Conservation (phyloP, 1,139 yeast genomes). For the Martiniozyma asiatica region DNA sequence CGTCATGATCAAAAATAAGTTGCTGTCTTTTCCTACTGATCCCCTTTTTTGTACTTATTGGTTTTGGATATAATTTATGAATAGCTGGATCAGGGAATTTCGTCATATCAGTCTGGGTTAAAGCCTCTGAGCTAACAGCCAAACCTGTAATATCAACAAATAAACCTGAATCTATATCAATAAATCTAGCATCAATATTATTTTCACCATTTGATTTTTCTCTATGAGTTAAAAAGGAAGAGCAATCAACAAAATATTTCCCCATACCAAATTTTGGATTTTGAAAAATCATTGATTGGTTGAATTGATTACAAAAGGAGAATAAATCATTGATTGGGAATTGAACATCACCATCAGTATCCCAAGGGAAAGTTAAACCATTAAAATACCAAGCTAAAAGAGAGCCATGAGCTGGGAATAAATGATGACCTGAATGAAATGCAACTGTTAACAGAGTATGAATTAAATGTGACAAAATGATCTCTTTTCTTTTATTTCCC, state of each 20-base stretch:
- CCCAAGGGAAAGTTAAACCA: constrained; percentile 44
- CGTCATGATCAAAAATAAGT: constrained; percentile 4
- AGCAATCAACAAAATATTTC: constrained; percentile 35
- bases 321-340: constrained; percentile 41
- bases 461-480: constrained; percentile 34
- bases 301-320: constrained; percentile 28
- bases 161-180: constrained; percentile 65
- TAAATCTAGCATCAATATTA: constrained; percentile 72
- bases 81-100: constrained; percentile 8
- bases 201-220: constrained; percentile 37
- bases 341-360: constrained; percentile 43
- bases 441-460: constrained; percentile 38
- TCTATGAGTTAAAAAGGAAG: constrained; percentile 25
- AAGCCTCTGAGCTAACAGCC: constrained; percentile 15
- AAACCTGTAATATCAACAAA: constrained; percentile 60
- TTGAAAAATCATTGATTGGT: constrained; percentile 43
- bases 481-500: constrained; percentile 20
- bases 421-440: constrained; percentile 29
- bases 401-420: constrained; percentile 46
- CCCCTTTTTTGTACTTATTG: too few relatives aligned
- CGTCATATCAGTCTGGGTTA: constrained; percentile 10
- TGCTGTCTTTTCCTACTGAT: too few relatives aligned
- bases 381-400: constrained; percentile 45
- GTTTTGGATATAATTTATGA: constrained; percentile 1
- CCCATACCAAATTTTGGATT: constrained; percentile 53